phyloP scores from a whole-genome alignment of 2,329 filamentous ascomycete genomes.

The Aspergillus caelatus region DNA sequence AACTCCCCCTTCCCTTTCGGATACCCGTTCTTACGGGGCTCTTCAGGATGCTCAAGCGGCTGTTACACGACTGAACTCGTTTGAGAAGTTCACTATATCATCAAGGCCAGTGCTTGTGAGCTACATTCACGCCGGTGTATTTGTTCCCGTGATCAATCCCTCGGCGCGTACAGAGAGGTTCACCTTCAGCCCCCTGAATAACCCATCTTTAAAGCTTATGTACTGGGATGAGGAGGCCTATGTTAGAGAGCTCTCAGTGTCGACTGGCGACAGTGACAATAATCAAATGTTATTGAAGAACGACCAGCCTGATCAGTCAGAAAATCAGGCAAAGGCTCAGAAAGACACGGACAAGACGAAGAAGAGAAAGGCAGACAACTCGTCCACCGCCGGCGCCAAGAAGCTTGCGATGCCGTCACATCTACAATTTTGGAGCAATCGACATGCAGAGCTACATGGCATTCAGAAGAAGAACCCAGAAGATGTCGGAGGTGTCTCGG shows the following conservation, averaged over 20 bases:
- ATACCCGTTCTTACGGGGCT: not conserved
- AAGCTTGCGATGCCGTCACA: constrained; percentile 63
- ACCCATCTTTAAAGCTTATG: constrained; percentile 67
- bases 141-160: constrained; percentile 70
- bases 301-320: constrained; percentile 20
- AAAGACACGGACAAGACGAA: constrained; percentile 50
- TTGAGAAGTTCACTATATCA: constrained; percentile 76
- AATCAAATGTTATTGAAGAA: constrained; percentile 24
- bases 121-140: constrained; percentile 83
- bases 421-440: constrained; percentile 72
- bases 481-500: constrained; percentile 21
- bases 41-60: constrained; percentile 70
- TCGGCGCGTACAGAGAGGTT: constrained; percentile 61
- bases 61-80: constrained; percentile 69
- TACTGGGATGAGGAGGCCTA: constrained; percentile 79
- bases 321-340: constrained; percentile 32
- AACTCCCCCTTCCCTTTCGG: not conserved
- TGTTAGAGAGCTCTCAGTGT: constrained; percentile 65
- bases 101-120: constrained; percentile 71
- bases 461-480: constrained; percentile 40
- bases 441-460: constrained; percentile 68
- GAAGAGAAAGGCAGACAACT: constrained; percentile 50
- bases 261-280: constrained; percentile 51
- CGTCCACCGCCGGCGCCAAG: constrained; percentile 38
- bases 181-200: constrained; percentile 72